phyloP scores from a whole-genome alignment of 106 monocot genomes.

The Acorus calamus region DNA sequence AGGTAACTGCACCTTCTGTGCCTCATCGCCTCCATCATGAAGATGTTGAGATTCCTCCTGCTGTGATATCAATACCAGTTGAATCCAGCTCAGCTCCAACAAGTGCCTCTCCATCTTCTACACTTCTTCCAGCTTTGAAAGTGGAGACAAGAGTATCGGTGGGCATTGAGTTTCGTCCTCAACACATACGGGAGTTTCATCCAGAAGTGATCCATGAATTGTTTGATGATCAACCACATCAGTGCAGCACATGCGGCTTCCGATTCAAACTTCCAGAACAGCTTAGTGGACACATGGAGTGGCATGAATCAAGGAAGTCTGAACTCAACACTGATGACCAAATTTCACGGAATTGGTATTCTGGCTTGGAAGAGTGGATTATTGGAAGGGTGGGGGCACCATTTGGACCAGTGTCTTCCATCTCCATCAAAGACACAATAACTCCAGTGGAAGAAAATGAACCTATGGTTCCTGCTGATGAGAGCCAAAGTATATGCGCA shows the following conservation, averaged over 20 bases:
- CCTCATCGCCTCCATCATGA: constrained; percentile 2
- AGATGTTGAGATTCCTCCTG: constrained; percentile 5
- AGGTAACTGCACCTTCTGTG: constrained; percentile 1
- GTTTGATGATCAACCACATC: constrained; percentile 52
- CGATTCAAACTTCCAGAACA: constrained; percentile 42
- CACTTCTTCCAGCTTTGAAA: constrained; percentile 3
- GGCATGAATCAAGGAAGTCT: constrained; percentile 30
- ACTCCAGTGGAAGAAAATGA: constrained; percentile 22
- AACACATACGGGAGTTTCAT: constrained; percentile 54
- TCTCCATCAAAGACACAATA: constrained; percentile 6
- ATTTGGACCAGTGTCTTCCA: constrained; percentile 1
- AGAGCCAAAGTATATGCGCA: constrained; percentile 71
- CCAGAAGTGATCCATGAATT: constrained; percentile 46
- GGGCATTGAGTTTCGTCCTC: constrained; percentile 60
- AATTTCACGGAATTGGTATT: constrained; percentile 52
- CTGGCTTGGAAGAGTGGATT: constrained; percentile 22
- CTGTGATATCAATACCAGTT: not conserved
- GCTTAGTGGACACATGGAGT: constrained; percentile 42
- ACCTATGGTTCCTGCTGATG: constrained; percentile 85
- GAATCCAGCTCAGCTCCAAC: constrained; percentile 5
- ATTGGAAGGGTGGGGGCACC: constrained; percentile 3
- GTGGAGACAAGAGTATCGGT: constrained; percentile 19
- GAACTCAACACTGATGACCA: constrained; percentile 9
- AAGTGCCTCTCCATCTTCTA: constrained; percentile 1
- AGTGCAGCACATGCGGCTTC: constrained; percentile 53